Percentiles rank a stretch among this genome's conserved stretches.
Evolutionary conservation across 2,329 filamentous ascomycete genomes (phyloP).

Genomic region (Ascochyta fabae): DNA sequence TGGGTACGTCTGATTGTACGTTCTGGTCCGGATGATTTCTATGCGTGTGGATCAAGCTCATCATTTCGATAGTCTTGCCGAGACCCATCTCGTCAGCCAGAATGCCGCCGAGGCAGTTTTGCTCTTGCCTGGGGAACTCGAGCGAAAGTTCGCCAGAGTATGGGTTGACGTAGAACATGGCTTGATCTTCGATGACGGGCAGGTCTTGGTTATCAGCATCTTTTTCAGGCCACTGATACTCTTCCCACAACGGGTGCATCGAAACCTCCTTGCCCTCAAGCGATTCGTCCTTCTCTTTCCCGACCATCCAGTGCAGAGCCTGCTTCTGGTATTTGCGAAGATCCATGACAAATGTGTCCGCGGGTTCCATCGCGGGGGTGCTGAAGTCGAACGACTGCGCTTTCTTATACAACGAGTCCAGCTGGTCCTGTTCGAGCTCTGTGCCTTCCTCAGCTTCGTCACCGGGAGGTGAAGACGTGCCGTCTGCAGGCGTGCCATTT

Average conservation of each 20-base stretch:
- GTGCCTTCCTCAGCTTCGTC: slow-evolving; percentile 80
- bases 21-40: slow-evolving; percentile 60
- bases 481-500: slow-evolving; percentile 55
- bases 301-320: slow-evolving; percentile 93
- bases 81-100: slow-evolving; percentile 97
- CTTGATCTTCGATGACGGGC: slow-evolving; percentile 67
- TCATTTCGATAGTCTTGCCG: slow-evolving; percentile 98
- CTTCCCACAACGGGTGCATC: slow-evolving; percentile 98
- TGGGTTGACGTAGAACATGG: slow-evolving; percentile 91
- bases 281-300: slow-evolving; percentile 84
- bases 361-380: slow-evolving; percentile 85
- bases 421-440: slow-evolving; percentile 92
- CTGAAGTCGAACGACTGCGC: slow-evolving; percentile 96
- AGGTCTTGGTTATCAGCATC: slow-evolving; percentile 85
- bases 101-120: slow-evolving; percentile 91
- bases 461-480: slow-evolving; percentile 62
- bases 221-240: slow-evolving; percentile 86
- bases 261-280: slow-evolving; percentile 72
- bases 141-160: slow-evolving; percentile 94
- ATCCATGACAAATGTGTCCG: slow-evolving; percentile 79
- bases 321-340: slow-evolving; percentile 95
- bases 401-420: slow-evolving; percentile 92
- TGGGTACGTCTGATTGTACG: slow-evolving; percentile 55
- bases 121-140: slow-evolving; percentile 90
- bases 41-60: slow-evolving; percentile 89